Conservation (phyloP, 345 rosid genomes). For the Syzygium oleosum region DNA sequence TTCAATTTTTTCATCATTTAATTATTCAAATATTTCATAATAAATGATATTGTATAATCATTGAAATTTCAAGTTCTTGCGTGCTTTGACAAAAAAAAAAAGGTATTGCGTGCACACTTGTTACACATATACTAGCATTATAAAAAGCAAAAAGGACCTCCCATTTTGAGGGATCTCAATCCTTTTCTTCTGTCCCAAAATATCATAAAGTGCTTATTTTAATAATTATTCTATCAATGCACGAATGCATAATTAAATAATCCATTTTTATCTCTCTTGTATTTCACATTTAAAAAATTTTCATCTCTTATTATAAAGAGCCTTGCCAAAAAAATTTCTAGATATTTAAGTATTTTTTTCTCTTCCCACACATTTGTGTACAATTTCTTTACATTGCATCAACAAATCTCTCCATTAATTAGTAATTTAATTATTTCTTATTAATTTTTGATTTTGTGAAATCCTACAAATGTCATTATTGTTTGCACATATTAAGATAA, state of each 20-base stretch:
- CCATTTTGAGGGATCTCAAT: background rate
- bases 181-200: background rate
- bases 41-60: background rate
- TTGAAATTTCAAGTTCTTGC: background rate
- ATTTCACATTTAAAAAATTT: background rate
- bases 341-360: background rate
- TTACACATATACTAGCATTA: background rate
- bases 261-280: background rate
- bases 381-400: background rate
- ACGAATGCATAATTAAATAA: background rate
- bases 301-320: background rate
- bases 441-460: background rate
- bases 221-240: background rate
- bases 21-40: too few species aligned
- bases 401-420: background rate
- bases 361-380: background rate
- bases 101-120: background rate
- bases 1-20: too few species aligned
- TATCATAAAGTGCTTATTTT: background rate
- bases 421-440: background rate
- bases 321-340: background rate
- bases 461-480: background rate
- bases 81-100: too few species aligned
- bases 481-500: background rate
- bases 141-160: background rate